A percentile compares a stretch with the other conserved stretches of the same genome.
Evolutionary conservation across 1,139 yeast species (phyloP).

Genomic region (Sugiyamaella novakii): DNA sequence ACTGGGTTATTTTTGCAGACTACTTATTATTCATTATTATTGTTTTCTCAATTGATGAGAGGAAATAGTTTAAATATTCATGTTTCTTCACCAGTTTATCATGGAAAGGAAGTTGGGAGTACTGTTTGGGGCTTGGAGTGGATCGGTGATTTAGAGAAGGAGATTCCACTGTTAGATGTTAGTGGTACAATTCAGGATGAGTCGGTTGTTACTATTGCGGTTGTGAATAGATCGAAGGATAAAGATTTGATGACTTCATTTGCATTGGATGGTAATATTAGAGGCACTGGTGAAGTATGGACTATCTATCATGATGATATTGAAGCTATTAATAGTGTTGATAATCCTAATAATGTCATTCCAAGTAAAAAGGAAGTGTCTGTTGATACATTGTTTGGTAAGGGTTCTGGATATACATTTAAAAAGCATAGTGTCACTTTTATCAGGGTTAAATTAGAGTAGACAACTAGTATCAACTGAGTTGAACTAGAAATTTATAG

Average conservation of each 20-base stretch:
- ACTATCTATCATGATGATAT: constrained; percentile 40
- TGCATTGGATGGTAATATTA: constrained; percentile 25
- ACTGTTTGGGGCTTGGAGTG: constrained; percentile 28
- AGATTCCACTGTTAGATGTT: constrained; percentile 36
- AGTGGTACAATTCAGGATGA: constrained; percentile 31
- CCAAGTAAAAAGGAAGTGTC: constrained; percentile 9
- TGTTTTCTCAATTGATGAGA: constrained; percentile 42
- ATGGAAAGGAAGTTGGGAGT: constrained; percentile 36
- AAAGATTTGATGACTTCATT: constrained; percentile 36
- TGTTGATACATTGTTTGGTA: not conserved
- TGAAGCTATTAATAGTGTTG: constrained; percentile 35
- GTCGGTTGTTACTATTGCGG: constrained; percentile 36
- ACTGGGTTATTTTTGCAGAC: constrained; percentile 39
- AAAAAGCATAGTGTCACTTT: constrained; percentile 26
- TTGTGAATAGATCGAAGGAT: constrained; percentile 38
- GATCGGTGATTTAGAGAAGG: constrained; percentile 31
- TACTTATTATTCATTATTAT: constrained; percentile 39
- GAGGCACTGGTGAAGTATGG: constrained; percentile 32
- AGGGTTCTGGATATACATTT: constrained; percentile 7
- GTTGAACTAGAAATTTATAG: no score
- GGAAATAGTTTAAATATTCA: constrained; percentile 41
- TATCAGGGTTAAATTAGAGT: constrained; percentile 28
- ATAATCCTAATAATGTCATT: constrained; percentile 21
- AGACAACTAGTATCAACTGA: no score
- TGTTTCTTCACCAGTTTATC: constrained; percentile 37